Evolutionary conservation across 2,329 filamentous ascomycete species (phyloP).

Genomic region (Volutella citrinella): DNA sequence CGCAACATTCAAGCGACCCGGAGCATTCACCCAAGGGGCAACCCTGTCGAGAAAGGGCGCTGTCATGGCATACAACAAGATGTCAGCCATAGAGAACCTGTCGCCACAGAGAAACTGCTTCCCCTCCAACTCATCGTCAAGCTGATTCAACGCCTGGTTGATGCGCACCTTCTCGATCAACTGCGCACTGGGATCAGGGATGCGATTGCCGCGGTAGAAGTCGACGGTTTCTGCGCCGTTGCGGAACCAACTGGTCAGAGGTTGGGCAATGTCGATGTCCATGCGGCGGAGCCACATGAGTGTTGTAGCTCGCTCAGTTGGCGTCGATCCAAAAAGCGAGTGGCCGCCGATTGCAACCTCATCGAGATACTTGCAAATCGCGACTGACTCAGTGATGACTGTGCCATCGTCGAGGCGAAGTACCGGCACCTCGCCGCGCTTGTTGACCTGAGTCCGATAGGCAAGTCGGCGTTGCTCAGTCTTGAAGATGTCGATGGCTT

Average conservation of each 20-base stretch:
- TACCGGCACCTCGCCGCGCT: conserved; percentile 6
- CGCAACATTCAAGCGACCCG: conserved; percentile 5
- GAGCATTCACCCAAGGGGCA: conserved; percentile 1
- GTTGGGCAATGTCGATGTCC: conserved; percentile 7
- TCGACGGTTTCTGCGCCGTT: conserved; percentile 3
- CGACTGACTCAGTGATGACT: conserved; percentile 5
- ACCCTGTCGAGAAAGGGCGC: conserved; percentile 1
- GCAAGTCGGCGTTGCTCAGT: conserved; percentile 10
- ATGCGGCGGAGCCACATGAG: conserved; percentile 7
- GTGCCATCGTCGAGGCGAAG: conserved; percentile 3
- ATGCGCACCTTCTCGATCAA: conserved; percentile 2
- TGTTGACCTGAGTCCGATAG: conserved; percentile 10
- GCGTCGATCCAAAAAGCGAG: conserved; percentile 1
- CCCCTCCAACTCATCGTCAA: conserved; percentile 7
- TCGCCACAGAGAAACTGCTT: conserved; percentile 5
- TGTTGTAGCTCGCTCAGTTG: conserved; percentile 1
- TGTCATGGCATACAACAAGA: conserved; percentile 6
- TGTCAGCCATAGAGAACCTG: conserved; percentile 5
- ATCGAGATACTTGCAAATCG: conserved; percentile 7
- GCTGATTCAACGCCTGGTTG: conserved; percentile 28
- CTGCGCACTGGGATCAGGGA: background rate
- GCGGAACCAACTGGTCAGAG: background rate
- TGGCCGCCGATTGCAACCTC: background rate
- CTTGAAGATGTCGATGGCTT: conserved; percentile 10
- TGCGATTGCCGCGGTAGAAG: conserved; percentile 6